Conservation (phyloP, 768 basidiomycete genomes). For the Collybiopsis confluens region DNA sequence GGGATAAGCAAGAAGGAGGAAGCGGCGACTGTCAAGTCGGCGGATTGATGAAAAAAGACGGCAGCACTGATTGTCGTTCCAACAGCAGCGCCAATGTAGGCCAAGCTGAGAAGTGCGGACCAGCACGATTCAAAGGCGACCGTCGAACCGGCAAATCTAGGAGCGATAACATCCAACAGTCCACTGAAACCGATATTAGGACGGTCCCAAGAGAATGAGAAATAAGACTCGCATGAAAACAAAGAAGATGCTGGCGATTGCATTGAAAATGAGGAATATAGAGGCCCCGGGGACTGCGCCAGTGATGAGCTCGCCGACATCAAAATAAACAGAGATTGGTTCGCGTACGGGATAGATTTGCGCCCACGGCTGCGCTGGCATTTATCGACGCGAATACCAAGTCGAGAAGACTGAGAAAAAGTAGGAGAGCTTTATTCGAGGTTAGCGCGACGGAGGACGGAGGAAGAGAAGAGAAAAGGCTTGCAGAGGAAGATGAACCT, state of each 20-base stretch:
- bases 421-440: constrained; percentile 35
- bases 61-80: constrained; percentile 10
- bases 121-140: constrained; percentile 54
- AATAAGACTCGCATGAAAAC: constrained; percentile 27
- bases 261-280: constrained; percentile 44
- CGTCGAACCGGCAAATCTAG: constrained; percentile 31
- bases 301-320: no score
- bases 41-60: constrained; percentile 13
- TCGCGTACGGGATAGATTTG: constrained; percentile 32
- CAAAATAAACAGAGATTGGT: no score
- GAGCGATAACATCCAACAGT: constrained; percentile 20
- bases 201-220: neutral
- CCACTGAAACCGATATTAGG: constrained; percentile 22
- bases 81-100: constrained; percentile 32
- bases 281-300: constrained; percentile 42
- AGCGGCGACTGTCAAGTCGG: constrained; percentile 39
- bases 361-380: constrained; percentile 31
- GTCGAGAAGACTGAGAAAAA: constrained; percentile 46
- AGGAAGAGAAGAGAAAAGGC: constrained; percentile 15
- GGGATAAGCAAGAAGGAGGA: constrained; percentile 46
- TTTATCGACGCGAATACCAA: constrained; percentile 60
- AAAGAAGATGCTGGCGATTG: constrained; percentile 32
- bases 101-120: constrained; percentile 42
- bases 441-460: neutral
- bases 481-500: constrained; percentile 58